phyloP scores from a whole-genome alignment of 176 grass and related monocot species.

The Pontederia crassipes region DNA sequence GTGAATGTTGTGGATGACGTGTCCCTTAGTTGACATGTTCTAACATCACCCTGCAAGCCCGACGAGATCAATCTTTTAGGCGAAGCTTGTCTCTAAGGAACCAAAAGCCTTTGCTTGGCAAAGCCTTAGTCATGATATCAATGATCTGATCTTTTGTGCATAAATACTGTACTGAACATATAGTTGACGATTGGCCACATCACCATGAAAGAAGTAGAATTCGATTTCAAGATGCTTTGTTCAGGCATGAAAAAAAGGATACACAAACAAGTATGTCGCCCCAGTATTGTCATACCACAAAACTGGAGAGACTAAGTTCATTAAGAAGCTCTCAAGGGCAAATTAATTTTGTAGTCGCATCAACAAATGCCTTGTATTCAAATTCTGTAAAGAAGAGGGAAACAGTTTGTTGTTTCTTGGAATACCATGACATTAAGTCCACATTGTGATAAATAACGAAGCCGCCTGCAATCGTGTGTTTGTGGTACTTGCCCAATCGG shows the following conservation, averaged over 20 bases:
- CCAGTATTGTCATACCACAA: constrained; percentile 3
- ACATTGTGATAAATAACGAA: neutral
- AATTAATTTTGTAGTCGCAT: neutral
- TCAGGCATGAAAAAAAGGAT: constrained; percentile 5
- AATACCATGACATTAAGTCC: neutral
- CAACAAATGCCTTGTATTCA: neutral
- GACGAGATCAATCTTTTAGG: too few species aligned
- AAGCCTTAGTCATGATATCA: too few species aligned
- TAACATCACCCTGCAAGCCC: too few species aligned
- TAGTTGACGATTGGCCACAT: too few species aligned
- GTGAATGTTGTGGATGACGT: too few species aligned
- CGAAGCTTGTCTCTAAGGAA: too few species aligned
- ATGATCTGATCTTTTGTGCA: too few species aligned
- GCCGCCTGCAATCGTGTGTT: neutral
- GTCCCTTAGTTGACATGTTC: too few species aligned
- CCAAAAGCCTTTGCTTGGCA: too few species aligned
- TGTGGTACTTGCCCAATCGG: neutral
- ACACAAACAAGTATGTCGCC: neutral
- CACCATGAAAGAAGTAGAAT: too few species aligned
- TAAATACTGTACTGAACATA: too few species aligned
- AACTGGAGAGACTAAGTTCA: neutral
- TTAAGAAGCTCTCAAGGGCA: neutral
- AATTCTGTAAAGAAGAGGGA: neutral
- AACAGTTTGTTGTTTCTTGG: neutral
- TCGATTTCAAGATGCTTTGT: constrained; percentile 21